Evolutionary conservation across 495 filamentous ascomycete genomes (phyloP), one percentile per base, ranked within the genome.

Genomic region (Apodospora peruviana): DNA sequence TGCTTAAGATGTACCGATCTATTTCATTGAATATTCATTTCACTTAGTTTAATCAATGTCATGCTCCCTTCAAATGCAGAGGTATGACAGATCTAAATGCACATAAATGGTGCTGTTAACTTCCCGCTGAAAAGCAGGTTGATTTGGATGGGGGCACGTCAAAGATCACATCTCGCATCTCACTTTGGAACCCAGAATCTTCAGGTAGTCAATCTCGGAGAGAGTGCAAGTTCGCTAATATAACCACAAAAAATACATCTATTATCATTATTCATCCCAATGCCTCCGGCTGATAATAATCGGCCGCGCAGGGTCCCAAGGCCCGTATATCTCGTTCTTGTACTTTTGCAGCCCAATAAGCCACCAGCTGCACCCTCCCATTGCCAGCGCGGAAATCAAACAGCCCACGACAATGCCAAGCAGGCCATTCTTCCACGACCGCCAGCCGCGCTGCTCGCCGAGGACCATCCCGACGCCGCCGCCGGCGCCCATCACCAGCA

Each of bases 301-400:
- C 5, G 93, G 93, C 58, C 91, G 75, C 2, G 93, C 93, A 16
- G 94, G 90, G 74, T 98, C 93, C 93, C 93, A 98, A 3, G 93
- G 93, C 24, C 93, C 93, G 59, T 88, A 88, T 48, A 98, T 96
- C 64, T 96, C 93, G 68, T 97, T 97, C 77, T 98, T 98, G 67
- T 96, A 98, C 72, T 91, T 91, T 69, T 98, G 93, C 65, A 98
- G 67, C 40, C 88, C 86, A 61, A 98, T 97, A 48, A 98, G 70
- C 94, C 94, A 97, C 91, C 90, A 96, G 57, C 87, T 91, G 62
- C 91, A 96, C 36, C 88, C 85, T 2, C 91, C 93, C 88, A 96
- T 95, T 2, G 80, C 84, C 24, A 95, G 55, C 1, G 68, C 60
- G 2, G 80, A 78, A 2, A 84, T 86, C 27, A 85, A 58, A 40